Evolutionary conservation across 805 yeast genomes (phyloP).

Genomic region (Ogataea pignaliae): DNA sequence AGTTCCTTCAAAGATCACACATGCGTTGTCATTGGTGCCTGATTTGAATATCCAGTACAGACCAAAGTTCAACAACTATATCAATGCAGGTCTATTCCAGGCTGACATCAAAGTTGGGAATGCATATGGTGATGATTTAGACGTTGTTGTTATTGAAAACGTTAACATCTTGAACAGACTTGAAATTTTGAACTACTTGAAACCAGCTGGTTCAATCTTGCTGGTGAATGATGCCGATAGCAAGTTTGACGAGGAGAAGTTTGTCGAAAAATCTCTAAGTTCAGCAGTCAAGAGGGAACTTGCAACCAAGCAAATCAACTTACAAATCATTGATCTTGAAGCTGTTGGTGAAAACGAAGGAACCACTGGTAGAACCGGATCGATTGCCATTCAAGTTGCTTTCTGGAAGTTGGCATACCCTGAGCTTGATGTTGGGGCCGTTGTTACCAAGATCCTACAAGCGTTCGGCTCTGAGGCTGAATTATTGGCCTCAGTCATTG

Average conservation of each 20-base stretch:
- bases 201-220: slow-evolving; percentile 52
- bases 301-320: slow-evolving; percentile 46
- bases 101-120: slow-evolving; percentile 45
- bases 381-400: slow-evolving; percentile 72
- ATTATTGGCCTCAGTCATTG: slow-evolving; percentile 65
- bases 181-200: slow-evolving; percentile 60
- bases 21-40: slow-evolving; percentile 62
- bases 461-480: slow-evolving; percentile 82
- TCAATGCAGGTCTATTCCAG: slow-evolving; percentile 72
- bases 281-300: slow-evolving; percentile 46
- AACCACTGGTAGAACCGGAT: slow-evolving; percentile 69
- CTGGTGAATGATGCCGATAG: slow-evolving; percentile 34
- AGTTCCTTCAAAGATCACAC: slow-evolving; percentile 62
- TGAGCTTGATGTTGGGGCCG: slow-evolving; percentile 49
- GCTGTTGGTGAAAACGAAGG: slow-evolving; percentile 62
- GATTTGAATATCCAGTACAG: slow-evolving; percentile 48
- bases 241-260: slow-evolving; percentile 39
- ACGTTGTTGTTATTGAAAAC: slow-evolving; percentile 61
- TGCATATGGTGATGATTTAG: slow-evolving; percentile 49
- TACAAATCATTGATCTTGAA: slow-evolving; percentile 59
- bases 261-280: slow-evolving; percentile 51
- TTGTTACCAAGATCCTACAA: slow-evolving; percentile 73
- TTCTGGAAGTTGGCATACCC: slow-evolving; percentile 75
- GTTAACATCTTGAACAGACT: slow-evolving; percentile 47
- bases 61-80: slow-evolving; percentile 65